Evolutionary conservation across 306 rosid genomes (phyloP).

Genomic region (Clitoria ternatea): DNA sequence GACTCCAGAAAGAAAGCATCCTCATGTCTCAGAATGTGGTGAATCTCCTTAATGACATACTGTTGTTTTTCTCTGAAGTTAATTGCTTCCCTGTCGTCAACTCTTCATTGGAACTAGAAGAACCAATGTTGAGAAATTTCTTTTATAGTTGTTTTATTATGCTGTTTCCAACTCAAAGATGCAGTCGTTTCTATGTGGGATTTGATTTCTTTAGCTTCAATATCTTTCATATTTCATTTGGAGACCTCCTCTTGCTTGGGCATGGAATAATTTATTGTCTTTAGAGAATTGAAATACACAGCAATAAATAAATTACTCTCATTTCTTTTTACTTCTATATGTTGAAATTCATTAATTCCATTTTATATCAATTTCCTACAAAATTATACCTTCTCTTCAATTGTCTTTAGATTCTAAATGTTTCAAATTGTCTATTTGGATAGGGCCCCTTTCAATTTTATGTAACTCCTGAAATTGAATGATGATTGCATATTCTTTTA

Average conservation of each 20-base stretch:
- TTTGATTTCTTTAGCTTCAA: background rate
- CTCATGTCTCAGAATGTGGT: slow-evolving; percentile 51
- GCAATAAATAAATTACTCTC: background rate
- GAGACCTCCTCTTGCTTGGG: background rate
- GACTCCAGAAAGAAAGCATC: slow-evolving; percentile 49
- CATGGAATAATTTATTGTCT: background rate
- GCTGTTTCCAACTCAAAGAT: background rate
- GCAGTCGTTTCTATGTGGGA: background rate
- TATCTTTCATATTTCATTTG: background rate
- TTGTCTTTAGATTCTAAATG: background rate
- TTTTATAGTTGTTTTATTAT: background rate
- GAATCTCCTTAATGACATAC: slow-evolving; percentile 6
- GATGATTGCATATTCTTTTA: too few species aligned
- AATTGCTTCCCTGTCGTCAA: background rate
- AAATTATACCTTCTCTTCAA: background rate
- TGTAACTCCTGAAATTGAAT: too few species aligned
- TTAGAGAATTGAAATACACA: background rate
- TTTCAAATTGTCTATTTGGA: background rate
- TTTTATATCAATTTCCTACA: background rate
- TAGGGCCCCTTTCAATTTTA: too few species aligned
- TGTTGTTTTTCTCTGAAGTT: background rate
- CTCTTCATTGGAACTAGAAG: too few species aligned
- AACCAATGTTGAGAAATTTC: background rate
- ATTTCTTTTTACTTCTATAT: background rate
- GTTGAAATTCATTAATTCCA: background rate